phyloP scores from a whole-genome alignment of 2,329 filamentous ascomycete genomes.

The Juglanconis sp. region DNA sequence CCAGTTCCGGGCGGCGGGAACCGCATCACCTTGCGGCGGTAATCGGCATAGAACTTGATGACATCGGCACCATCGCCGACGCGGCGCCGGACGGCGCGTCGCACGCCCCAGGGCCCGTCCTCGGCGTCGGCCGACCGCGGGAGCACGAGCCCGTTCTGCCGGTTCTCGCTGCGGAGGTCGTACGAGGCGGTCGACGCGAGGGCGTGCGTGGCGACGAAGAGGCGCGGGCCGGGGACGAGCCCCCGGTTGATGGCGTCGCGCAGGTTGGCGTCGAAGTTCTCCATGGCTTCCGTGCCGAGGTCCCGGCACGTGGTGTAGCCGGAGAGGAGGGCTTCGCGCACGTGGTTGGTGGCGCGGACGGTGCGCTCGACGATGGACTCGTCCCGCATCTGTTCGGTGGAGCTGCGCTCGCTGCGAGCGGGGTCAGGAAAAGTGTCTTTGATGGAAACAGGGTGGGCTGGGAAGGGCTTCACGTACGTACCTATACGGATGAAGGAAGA shows the following conservation, averaged over 20 bases:
- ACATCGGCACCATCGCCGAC: slow-evolving; percentile 47
- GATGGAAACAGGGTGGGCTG: slow-evolving; percentile 9
- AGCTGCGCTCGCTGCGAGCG: slow-evolving; percentile 33
- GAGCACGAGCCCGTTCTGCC: slow-evolving; percentile 28
- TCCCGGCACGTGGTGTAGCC: slow-evolving; percentile 60
- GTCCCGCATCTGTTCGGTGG: slow-evolving; percentile 51
- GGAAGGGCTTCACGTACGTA: slow-evolving; percentile 22
- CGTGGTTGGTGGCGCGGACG: slow-evolving; percentile 52
- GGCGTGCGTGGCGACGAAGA: slow-evolving; percentile 52
- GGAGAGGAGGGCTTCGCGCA: slow-evolving; percentile 48
- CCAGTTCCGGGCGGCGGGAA: slow-evolving; percentile 31
- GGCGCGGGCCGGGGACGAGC: slow-evolving; percentile 49
- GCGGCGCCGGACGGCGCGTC: slow-evolving; percentile 43
- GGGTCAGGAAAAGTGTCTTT: too few relatives aligned
- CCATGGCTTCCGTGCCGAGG: slow-evolving; percentile 50
- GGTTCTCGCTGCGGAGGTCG: slow-evolving; percentile 46
- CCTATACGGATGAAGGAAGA: slow-evolving; percentile 51
- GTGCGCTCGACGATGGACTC: slow-evolving; percentile 55
- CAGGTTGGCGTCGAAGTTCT: slow-evolving; percentile 47
- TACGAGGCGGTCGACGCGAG: slow-evolving; percentile 49
- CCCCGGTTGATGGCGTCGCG: slow-evolving; percentile 53
- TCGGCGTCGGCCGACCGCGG: slow-evolving; percentile 40
- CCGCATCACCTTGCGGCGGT: slow-evolving; percentile 40
- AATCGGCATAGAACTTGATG: slow-evolving; percentile 50
- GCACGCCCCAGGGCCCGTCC: slow-evolving; percentile 45